phyloP scores from a whole-genome alignment of 2,329 filamentous ascomycete species.

The Coniochaeta hoffmannii region DNA sequence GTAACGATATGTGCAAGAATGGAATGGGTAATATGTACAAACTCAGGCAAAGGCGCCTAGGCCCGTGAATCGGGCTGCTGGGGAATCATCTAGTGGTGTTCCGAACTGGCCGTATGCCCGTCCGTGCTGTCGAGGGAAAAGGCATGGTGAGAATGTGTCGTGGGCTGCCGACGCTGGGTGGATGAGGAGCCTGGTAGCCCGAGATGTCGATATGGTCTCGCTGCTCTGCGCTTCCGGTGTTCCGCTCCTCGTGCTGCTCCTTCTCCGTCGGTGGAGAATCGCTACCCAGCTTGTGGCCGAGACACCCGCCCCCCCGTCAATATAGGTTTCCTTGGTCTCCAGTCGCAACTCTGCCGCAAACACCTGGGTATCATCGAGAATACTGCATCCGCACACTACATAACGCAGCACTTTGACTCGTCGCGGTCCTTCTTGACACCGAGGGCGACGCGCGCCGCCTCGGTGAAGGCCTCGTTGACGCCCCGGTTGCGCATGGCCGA shows the following conservation, averaged over 20 bases:
- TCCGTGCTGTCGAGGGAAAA: not conserved
- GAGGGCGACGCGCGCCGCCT: constrained; percentile 89
- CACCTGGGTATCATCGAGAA: constrained; percentile 4
- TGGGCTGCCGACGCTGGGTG: not conserved
- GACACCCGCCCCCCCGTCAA: not conserved
- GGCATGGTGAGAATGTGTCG: not conserved
- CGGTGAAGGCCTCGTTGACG: constrained; percentile 97
- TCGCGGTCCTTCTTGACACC: constrained; percentile 60
- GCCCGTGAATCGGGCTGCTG: not conserved
- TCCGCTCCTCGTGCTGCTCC: not conserved
- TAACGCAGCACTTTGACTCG: constrained; percentile 52
- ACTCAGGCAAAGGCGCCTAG: not conserved
- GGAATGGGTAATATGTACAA: not conserved
- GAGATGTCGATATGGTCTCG: not conserved
- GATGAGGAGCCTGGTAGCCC: not conserved
- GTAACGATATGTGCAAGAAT: constrained; percentile 1
- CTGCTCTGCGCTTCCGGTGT: not conserved
- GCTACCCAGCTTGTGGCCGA: not conserved
- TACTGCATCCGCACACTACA: constrained; percentile 33
- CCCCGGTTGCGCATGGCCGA: constrained; percentile 97
- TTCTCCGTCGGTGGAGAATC: not conserved
- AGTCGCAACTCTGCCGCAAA: not conserved
- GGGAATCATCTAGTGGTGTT: not conserved
- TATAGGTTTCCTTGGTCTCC: not conserved
- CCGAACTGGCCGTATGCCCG: not conserved